Conservation (phyloP, 2,329 filamentous ascomycete species). For the Epichloe hybrida region DNA sequence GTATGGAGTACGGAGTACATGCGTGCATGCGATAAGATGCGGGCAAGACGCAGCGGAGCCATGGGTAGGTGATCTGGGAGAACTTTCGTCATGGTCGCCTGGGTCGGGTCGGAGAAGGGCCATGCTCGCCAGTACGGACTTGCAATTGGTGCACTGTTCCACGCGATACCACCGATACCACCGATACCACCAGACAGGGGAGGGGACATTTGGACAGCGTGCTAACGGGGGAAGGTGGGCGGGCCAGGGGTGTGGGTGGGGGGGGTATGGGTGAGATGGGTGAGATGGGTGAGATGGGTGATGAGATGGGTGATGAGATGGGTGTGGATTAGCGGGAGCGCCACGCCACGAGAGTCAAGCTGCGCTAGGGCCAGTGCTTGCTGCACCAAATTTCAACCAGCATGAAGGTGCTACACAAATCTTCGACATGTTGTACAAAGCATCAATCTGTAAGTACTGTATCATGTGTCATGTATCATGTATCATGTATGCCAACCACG, state of each 20-base stretch:
- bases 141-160: not conserved
- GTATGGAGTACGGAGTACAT: too few species aligned
- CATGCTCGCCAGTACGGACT: not conserved
- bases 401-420: too few species aligned
- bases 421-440: not conserved
- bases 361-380: not conserved
- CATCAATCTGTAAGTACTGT: not conserved
- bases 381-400: too few species aligned
- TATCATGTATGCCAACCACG: not conserved
- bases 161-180: not conserved
- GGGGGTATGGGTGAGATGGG: too few species aligned
- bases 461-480: not conserved
- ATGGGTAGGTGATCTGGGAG: not conserved
- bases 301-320: not conserved
- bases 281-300: too few species aligned
- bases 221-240: not conserved
- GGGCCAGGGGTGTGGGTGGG: not conserved
- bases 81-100: not conserved
- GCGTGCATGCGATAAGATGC: not conserved
- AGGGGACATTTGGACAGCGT: not conserved
- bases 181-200: not conserved
- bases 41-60: not conserved
- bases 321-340: conserved; percentile 4
- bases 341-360: conserved; percentile 4
- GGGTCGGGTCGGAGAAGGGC: not conserved